Percentiles rank a stretch among this genome's conserved stretches.
phyloP scores from a whole-genome alignment of 2,329 filamentous ascomycete genomes.

The Neocucurbitaria cava region DNA sequence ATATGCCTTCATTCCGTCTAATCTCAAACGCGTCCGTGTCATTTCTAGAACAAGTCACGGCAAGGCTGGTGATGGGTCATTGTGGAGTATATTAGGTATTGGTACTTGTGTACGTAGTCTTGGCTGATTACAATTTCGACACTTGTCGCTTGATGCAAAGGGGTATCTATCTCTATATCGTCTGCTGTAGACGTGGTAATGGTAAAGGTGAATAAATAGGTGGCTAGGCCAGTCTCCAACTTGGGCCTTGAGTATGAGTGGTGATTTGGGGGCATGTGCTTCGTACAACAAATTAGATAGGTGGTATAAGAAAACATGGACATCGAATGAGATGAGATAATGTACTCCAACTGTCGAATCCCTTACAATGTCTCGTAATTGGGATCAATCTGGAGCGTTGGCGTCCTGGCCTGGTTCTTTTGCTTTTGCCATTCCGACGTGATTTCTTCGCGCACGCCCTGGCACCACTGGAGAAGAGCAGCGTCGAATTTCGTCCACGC shows the following conservation, averaged over 20 bases:
- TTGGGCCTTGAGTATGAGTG: conserved; percentile 18
- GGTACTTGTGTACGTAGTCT: too few relatives aligned
- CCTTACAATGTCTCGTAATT: conserved; percentile 38
- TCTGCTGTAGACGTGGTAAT: conserved; percentile 14
- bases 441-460: conserved; percentile 82
- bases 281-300: conserved; percentile 34
- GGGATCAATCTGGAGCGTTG: conserved; percentile 49
- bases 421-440: conserved; percentile 70
- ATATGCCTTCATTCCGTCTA: neutral
- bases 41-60: neutral
- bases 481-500: conserved; percentile 84
- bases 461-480: conserved; percentile 84
- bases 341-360: neutral
- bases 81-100: neutral
- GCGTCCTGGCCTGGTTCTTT: conserved; percentile 45
- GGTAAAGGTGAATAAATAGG: conserved; percentile 9
- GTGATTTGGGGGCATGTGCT: conserved; percentile 19
- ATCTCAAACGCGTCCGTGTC: neutral
- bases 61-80: neutral
- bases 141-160: conserved; percentile 21
- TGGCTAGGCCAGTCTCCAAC: conserved; percentile 10
- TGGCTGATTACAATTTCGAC: conserved; percentile 18
- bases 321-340: conserved; percentile 30
- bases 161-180: conserved; percentile 31
- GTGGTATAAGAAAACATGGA: conserved; percentile 28